A percentile compares a stretch with the other conserved stretches of the same genome.
Conservation (phyloP, 2,329 filamentous ascomycete genomes). For the Trichocomaceae sp. region DNA sequence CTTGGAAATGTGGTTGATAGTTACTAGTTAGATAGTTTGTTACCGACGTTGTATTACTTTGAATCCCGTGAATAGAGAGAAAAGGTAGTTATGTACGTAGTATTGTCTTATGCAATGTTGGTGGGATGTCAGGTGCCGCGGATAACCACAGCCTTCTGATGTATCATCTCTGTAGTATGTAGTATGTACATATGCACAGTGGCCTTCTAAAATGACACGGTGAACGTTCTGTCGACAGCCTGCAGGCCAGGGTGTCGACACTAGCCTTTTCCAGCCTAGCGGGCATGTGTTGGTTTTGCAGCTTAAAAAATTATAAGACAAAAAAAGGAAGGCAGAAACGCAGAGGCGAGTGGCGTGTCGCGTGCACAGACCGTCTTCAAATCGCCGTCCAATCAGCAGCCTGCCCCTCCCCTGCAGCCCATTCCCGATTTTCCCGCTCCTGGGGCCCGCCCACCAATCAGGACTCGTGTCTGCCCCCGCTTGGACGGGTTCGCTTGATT, state of each 20-base stretch:
- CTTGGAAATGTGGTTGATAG: neutral
- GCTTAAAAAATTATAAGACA: no score
- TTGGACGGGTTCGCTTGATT: neutral
- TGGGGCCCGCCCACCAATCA: neutral
- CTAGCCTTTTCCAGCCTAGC: neutral
- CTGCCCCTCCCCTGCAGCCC: neutral
- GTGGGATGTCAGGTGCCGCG: no score
- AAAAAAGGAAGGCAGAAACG: no score
- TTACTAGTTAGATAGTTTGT: neutral
- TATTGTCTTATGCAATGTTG: no score
- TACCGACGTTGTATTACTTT: no score
- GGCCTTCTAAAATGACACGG: neutral
- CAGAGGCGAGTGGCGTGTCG: neutral
- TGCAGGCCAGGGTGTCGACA: neutral
- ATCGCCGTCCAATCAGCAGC: neutral
- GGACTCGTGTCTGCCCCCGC: no score
- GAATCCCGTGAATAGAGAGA: no score
- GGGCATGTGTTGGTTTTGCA: neutral
- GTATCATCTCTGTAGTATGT: no score
- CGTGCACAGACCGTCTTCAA: constrained; percentile 12
- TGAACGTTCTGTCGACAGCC: neutral
- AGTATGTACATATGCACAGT: no score
- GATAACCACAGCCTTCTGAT: no score
- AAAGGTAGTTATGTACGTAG: no score
- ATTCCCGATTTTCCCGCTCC: neutral